Conservation (phyloP, 2,329 filamentous ascomycete genomes). For the Didymella exigua region DNA sequence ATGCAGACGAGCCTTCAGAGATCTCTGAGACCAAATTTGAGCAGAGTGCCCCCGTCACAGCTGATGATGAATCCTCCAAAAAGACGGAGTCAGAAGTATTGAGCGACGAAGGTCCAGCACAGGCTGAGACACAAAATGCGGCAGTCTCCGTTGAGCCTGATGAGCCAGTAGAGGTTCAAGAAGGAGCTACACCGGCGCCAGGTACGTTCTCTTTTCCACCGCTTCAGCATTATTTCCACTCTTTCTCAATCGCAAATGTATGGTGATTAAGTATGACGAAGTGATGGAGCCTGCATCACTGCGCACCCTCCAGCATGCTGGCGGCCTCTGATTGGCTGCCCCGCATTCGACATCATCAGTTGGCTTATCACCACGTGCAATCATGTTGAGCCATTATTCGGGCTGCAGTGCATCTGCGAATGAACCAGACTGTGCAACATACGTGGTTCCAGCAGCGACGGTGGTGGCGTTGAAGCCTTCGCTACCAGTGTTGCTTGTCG, state of each 20-base stretch:
- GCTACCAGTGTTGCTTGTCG: conserved; percentile 2
- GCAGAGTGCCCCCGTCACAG: not conserved
- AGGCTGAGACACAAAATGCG: not conserved
- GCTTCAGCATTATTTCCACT: conserved; percentile 3
- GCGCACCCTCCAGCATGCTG: not conserved
- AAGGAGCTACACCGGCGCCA: conserved; percentile 9
- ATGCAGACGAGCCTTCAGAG: conserved; percentile 24
- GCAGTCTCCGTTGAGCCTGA: not conserved
- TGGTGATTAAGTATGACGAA: not conserved
- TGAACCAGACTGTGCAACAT: conserved; percentile 22
- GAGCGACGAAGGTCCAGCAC: not conserved
- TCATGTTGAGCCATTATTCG: conserved; percentile 24
- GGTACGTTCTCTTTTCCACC: conserved; percentile 25
- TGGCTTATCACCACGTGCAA: conserved; percentile 38
- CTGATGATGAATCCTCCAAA: not conserved
- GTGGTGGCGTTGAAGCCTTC: conserved; percentile 3
- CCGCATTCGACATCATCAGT: conserved; percentile 22
- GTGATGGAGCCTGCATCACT: conserved; percentile 14
- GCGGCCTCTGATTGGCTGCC: conserved; percentile 9
- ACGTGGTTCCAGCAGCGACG: conserved; percentile 24
- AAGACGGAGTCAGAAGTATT: not conserved
- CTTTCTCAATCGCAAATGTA: not conserved
- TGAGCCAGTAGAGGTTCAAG: conserved; percentile 14
- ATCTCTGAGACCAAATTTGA: not conserved
- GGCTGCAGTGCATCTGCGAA: conserved; percentile 37